phyloP scores from a whole-genome alignment of 768 basidiomycete species.

The Galerina marginata region DNA sequence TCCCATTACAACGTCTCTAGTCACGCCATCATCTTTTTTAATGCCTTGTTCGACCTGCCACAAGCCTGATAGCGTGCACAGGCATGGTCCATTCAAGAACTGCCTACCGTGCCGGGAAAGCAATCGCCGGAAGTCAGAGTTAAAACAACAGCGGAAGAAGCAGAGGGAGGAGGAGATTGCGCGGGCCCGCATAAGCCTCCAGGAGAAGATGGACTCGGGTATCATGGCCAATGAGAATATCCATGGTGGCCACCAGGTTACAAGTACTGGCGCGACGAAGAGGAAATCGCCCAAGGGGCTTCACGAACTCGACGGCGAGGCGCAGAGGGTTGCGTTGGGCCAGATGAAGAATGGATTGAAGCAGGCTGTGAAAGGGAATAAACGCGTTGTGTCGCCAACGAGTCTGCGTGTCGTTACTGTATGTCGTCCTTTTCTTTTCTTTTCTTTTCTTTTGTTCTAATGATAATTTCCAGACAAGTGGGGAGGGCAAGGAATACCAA shows the following conservation, averaged over 20 bases:
- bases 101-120: constrained; percentile 7
- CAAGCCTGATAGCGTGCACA: background rate
- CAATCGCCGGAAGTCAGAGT: background rate
- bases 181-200: background rate
- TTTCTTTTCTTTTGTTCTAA: background rate
- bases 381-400: background rate
- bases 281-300: constrained; percentile 17
- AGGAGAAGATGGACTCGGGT: background rate
- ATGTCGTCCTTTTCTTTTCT: background rate
- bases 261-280: constrained; percentile 3
- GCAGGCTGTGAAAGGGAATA: constrained; percentile 8
- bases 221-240: background rate
- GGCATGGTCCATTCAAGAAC: constrained; percentile 1
- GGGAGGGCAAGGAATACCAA: constrained; percentile 31
- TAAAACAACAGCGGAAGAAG: background rate
- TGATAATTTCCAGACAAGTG: background rate
- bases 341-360: constrained; percentile 28
- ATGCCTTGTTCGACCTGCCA: constrained; percentile 6
- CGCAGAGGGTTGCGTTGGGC: constrained; percentile 17
- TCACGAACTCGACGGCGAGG: constrained; percentile 24
- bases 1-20: background rate
- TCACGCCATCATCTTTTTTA: background rate
- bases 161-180: background rate
- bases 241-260: background rate
- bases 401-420: background rate